Evolutionary conservation across 129 eudicot species (phyloP).

Genomic region (Sambucus nigra): DNA sequence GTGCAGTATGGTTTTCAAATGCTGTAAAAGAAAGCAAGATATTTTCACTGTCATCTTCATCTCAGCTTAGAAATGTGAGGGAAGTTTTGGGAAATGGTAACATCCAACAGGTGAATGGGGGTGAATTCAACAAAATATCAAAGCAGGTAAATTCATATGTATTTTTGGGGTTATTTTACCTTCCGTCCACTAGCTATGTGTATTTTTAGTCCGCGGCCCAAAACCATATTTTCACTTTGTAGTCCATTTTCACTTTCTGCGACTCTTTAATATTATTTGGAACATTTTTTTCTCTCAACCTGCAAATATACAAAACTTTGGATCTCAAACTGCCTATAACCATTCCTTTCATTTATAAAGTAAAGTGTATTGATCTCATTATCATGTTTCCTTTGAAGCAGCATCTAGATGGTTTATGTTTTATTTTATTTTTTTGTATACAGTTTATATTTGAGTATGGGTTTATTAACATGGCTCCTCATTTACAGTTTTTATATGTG

Average conservation of each 20-base stretch:
- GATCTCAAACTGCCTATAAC: too few species aligned
- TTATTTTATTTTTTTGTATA: too few species aligned
- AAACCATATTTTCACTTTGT: too few species aligned
- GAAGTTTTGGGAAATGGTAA: conserved; percentile 25
- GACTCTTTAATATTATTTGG: too few species aligned
- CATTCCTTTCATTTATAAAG: background rate
- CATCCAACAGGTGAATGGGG: conserved; percentile 13
- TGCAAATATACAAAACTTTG: too few species aligned
- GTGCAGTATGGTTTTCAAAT: conserved; percentile 75
- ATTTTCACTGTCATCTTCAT: conserved; percentile 24
- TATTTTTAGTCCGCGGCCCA: too few species aligned
- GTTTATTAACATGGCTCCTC: background rate
- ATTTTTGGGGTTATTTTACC: too few species aligned
- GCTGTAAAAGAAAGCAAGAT: conserved; percentile 38
- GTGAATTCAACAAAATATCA: conserved; percentile 21
- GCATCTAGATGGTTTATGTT: background rate
- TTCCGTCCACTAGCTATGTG: too few species aligned
- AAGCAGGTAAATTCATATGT: conserved; percentile 46
- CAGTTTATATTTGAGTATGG: background rate
- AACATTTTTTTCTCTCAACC: too few species aligned
- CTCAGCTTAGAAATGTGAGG: conserved; percentile 13
- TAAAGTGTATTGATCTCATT: background rate
- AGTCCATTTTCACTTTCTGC: too few species aligned
- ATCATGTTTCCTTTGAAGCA: background rate
- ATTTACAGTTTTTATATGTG: conserved; percentile 5